These are phyloP conservation scores for Triticum turgidum DNA, from an alignment of 176 grass and related monocot genomes.

Conservation along the genomic window DNA sequence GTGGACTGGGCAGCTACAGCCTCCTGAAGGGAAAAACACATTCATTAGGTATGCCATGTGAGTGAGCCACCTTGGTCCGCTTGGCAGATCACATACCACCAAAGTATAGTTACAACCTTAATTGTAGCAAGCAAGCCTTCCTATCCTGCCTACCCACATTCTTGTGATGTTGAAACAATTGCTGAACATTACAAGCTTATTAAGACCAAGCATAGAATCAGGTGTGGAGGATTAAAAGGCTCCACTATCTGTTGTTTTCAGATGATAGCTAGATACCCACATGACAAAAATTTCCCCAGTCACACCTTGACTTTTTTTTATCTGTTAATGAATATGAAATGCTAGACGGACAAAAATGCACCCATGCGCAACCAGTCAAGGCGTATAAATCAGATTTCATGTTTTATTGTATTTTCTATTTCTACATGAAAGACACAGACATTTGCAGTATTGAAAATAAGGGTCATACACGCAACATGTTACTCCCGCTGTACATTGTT, in stretches of 20 bases:
- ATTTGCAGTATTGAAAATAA: neutral
- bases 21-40: slow-evolving; percentile 61
- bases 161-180: neutral
- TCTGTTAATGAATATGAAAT: neutral
- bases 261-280: neutral
- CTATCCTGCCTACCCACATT: neutral
- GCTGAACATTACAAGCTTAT: neutral
- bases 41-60: slow-evolving; percentile 5
- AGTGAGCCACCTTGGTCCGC: neutral
- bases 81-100: neutral
- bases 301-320: neutral
- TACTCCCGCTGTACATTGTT: too few species aligned
- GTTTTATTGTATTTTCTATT: neutral
- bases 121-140: neutral
- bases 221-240: neutral
- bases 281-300: neutral
- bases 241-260: neutral
- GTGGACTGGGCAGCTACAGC: slow-evolving; percentile 72
- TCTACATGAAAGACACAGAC: neutral
- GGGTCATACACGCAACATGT: neutral
- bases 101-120: neutral
- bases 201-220: slow-evolving; percentile 3
- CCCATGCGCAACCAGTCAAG: neutral
- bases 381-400: neutral
- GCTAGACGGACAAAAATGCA: neutral